Percentiles rank a stretch among this genome's conserved stretches.
Conservation (phyloP, 2,329 filamentous ascomycete genomes). For the Pseudocercospora pini-densiflorae region DNA sequence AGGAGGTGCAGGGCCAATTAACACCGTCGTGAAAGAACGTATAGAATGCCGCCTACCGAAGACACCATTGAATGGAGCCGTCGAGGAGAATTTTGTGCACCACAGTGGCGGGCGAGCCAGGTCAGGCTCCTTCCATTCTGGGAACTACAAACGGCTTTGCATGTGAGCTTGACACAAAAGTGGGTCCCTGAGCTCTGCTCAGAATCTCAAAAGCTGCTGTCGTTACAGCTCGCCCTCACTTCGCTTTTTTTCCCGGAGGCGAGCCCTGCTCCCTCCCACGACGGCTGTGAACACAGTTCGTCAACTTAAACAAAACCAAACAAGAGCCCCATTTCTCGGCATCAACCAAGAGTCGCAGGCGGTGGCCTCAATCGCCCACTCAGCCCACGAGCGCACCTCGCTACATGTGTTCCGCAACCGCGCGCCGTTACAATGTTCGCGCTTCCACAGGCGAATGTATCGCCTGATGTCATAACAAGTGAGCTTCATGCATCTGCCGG, state of each 20-base stretch:
- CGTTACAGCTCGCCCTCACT: background rate
- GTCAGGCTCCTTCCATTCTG: background rate
- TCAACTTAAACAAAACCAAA: background rate
- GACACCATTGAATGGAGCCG: background rate
- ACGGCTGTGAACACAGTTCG: background rate
- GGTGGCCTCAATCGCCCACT: background rate
- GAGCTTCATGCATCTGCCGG: background rate
- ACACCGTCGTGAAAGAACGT: background rate
- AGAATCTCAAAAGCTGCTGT: background rate
- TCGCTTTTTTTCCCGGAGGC: background rate
- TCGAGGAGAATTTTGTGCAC: background rate
- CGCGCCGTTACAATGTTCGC: conserved; percentile 18
- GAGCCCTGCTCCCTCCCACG: background rate
- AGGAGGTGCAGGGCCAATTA: background rate
- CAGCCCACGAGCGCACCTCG: background rate
- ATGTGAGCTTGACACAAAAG: background rate
- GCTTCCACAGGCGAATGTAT: conserved; percentile 15
- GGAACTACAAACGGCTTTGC: conserved; percentile 3
- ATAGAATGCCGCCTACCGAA: background rate
- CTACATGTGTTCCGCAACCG: background rate
- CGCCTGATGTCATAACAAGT: background rate
- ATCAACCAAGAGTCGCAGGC: background rate
- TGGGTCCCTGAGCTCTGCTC: background rate
- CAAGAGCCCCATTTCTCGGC: background rate
- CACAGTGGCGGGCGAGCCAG: background rate